Base-by-base conservation (phyloP, 176 grass and related monocot species). In the Carex scoparia region DNA sequence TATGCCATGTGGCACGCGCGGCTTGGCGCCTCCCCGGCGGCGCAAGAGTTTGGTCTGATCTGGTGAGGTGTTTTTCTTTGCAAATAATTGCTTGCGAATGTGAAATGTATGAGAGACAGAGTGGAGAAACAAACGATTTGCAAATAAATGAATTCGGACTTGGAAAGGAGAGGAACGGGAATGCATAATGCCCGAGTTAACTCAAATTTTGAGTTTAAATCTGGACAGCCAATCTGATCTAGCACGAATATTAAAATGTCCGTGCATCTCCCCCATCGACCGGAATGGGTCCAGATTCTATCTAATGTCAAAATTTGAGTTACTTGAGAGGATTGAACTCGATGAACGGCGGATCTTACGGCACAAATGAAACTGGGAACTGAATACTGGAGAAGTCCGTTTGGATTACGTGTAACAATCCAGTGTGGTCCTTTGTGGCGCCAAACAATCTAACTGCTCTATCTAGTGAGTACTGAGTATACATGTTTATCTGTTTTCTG, bases 1-100 rank as follows among this genome's bases (percentile, higher is more conserved):
- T 90, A 90, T 53, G 89, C 89, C 89, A 90, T 90, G 42, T 62
- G 15, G 53, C 77, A 10, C 19, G 10, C 61, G 73, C 75, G 37
- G 67, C 37, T 33, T 35, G 51, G 59, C 28, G 54, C 28, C 78
- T 59, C 48, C 2, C 0, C 55, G 53, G 56, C 74, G 28, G 49
- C 74, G 48, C 48, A 13, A 28, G 74, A 54, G 46, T 53, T 54
- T 78, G 73, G 27, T 79, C 32, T 53, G 75, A 55, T 69, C 32
- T 65, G 70, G 15, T 77, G 77, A 80, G 55, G 53, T 42, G 16
- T 12, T 27, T 56, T 56, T 1, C 8, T 13, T 81, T 64, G 61
- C 79, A 28, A 40, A 10, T 63, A 44, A 64, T 51, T 48, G 40
- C 38, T 60, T 46, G 71, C 53, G 46, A 53, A 13, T 14, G 19